These are phyloP conservation scores for Starmerella vaccinii DNA, from an alignment of 805 yeast species.

Conservation along the genomic window DNA sequence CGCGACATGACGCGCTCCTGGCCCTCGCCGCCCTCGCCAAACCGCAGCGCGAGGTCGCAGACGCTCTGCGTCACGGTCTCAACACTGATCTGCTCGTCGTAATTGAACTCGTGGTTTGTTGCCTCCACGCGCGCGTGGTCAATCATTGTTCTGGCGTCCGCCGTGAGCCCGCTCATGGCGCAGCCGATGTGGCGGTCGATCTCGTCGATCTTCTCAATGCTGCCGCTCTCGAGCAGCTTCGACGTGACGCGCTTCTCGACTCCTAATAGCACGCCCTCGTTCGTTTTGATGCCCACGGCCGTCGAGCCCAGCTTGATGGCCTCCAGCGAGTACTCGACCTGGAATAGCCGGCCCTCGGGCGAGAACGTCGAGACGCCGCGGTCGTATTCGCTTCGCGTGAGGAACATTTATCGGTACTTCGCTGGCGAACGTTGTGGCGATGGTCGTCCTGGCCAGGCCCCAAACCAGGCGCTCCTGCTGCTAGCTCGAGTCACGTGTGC, in stretches of 20 bases:
- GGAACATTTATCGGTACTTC: conserved; percentile 51
- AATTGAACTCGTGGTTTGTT: conserved; percentile 78
- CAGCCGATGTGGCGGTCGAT: conserved; percentile 91
- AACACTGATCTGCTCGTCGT: conserved; percentile 83
- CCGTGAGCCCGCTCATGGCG: conserved; percentile 97
- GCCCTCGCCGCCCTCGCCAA: conserved; percentile 87
- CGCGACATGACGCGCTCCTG: conserved; percentile 93
- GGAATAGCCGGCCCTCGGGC: conserved; percentile 96
- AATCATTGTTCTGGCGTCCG: conserved; percentile 97
- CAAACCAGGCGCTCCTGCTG: too few species aligned
- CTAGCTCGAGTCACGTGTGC: too few species aligned
- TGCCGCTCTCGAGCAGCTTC: conserved; percentile 75
- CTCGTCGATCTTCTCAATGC: conserved; percentile 93
- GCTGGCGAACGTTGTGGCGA: conserved; percentile 8
- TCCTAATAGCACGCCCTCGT: conserved; percentile 91
- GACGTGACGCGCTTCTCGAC: conserved; percentile 97
- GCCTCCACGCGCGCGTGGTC: conserved; percentile 88
- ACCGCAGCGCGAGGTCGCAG: conserved; percentile 90
- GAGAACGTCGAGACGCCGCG: conserved; percentile 98
- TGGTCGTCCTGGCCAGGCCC: too few species aligned
- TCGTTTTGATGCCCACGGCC: conserved; percentile 91
- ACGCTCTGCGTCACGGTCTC: conserved; percentile 93
- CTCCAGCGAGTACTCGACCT: conserved; percentile 94
- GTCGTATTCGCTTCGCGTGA: conserved; percentile 98
- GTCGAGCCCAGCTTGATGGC: conserved; percentile 97